Base-by-base conservation (phyloP, 2,329 filamentous ascomycete species). In the Lasiodiplodia citricola region DNA sequence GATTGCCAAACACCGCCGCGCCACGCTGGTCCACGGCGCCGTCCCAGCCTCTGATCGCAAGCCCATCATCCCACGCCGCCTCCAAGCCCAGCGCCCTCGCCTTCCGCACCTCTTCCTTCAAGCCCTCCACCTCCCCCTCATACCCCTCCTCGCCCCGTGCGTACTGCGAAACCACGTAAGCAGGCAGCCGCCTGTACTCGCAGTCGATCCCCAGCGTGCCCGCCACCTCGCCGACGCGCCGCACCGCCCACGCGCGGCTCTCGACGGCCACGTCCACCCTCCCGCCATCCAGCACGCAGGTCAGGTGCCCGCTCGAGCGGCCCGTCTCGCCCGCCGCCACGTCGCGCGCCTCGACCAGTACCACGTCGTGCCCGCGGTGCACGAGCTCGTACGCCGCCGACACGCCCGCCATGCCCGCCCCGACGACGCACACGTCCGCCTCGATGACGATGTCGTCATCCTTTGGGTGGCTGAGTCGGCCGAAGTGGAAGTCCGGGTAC, bases 291-390 rank as follows among this genome's bases (percentile, higher is more conserved):
- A 88, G 76, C 3, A 84, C 84, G 68, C 82, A 87, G 2, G 85
- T 81, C 37, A 88, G 74, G 72, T 88, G 86, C 0, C 86, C 86
- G 52, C 81, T 84, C 0, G 86, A 88, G 4, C 86, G 78, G 0
- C 85, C 85, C 0, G 82, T 83, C 73, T 88, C 87, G 2, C 86
- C 86, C 2, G 85, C 83, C 0, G 88, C 75, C 2, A 85, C 79
- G n/a, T 87, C 81, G 5, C 86, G 83, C 8, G 85, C 85, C 70
- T 88, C 86, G 13, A 88, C 77, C 71, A 88, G 77, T 2, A 83
- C 79, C 0, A 88, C 85, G 2, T 83, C 76, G 44, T 82, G 74
- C 0, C 86, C 86, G 18, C 84, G 82, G 6, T 70, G 80, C 28
- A 88, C 82, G 0, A 88, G 82, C 70, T 88, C 85, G 69, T 87